phyloP scores from a whole-genome alignment of 2,329 filamentous ascomycete species.

The Cryphonectria naterciae region DNA sequence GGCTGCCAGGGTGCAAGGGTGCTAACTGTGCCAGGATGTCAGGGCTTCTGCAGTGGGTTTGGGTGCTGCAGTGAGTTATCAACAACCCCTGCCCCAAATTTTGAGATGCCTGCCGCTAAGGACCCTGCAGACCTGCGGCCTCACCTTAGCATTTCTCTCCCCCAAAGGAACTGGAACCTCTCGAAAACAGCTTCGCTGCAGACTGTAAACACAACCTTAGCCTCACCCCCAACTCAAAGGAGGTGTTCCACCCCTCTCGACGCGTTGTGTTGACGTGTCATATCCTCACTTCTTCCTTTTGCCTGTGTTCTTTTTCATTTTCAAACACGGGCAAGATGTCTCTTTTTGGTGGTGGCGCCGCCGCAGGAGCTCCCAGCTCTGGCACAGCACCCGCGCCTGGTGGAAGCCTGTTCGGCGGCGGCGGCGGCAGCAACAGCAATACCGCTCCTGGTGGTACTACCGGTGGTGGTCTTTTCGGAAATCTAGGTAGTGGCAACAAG shows the following conservation, averaged over 20 bases:
- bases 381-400: slow-evolving; percentile 29
- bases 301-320: slow-evolving; percentile 4
- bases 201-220: slow-evolving; percentile 27
- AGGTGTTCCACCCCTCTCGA: slow-evolving; percentile 16
- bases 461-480: slow-evolving; percentile 30
- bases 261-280: slow-evolving; percentile 30
- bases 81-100: slow-evolving; percentile 9
- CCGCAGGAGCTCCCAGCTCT: slow-evolving; percentile 27
- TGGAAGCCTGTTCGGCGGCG: slow-evolving; percentile 40
- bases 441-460: slow-evolving; percentile 27
- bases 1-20: neutral
- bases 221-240: slow-evolving; percentile 13
- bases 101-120: slow-evolving; percentile 18
- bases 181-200: slow-evolving; percentile 7
- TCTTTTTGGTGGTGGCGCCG: slow-evolving; percentile 30
- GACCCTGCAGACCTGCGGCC: slow-evolving; percentile 6
- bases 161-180: slow-evolving; percentile 2
- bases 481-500: neutral
- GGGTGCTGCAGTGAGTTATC: neutral
- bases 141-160: slow-evolving; percentile 13
- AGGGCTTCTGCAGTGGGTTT: neutral
- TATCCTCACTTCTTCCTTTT: slow-evolving; percentile 10
- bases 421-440: slow-evolving; percentile 28
- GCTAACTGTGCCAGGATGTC: no score
- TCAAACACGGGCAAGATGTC: slow-evolving; percentile 31